Percentiles rank a stretch among this genome's conserved stretches.
Conservation (phyloP, 2,329 filamentous ascomycete species). For the Aspergillus hortae region DNA sequence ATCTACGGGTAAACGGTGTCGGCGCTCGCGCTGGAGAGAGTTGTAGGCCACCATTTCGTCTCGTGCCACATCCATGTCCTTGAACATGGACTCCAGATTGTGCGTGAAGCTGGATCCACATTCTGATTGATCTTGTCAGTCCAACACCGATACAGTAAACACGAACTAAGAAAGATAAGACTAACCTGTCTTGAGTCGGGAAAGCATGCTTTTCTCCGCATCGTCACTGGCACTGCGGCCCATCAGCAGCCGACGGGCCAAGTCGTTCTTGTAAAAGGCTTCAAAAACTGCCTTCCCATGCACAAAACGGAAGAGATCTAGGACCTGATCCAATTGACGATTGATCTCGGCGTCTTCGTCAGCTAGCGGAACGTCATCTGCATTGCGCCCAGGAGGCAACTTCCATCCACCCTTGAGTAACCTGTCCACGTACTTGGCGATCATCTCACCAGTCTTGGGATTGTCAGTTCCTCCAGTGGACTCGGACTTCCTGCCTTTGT, state of each 20-base stretch:
- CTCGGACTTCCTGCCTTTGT: constrained; percentile 70
- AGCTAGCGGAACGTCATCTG: constrained; percentile 54
- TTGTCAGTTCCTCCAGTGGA: constrained; percentile 76
- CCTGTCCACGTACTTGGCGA: constrained; percentile 92
- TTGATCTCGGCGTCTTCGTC: constrained; percentile 93
- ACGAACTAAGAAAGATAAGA: background rate
- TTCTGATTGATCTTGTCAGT: constrained; percentile 48
- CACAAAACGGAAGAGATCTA: constrained; percentile 95
- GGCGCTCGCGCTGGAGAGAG: constrained; percentile 59
- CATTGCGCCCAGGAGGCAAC: constrained; percentile 53
- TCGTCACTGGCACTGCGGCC: constrained; percentile 89
- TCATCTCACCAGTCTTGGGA: constrained; percentile 96
- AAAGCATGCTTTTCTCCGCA: constrained; percentile 92
- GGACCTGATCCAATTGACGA: constrained; percentile 82
- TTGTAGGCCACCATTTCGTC: constrained; percentile 94
- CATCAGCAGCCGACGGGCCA: constrained; percentile 86
- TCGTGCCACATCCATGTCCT: constrained; percentile 87
- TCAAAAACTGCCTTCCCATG: constrained; percentile 98
- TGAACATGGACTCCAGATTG: constrained; percentile 99
- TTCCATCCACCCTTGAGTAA: constrained; percentile 85
- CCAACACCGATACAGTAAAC: background rate
- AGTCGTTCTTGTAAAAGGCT: constrained; percentile 97
- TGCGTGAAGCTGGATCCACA: constrained; percentile 93
- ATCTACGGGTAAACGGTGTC: constrained; percentile 60
- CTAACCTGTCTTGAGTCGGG: constrained; percentile 72